Evolutionary conservation across 1,284 basidiomycete species (phyloP).

Genomic region (Spongispora temasekensis): DNA sequence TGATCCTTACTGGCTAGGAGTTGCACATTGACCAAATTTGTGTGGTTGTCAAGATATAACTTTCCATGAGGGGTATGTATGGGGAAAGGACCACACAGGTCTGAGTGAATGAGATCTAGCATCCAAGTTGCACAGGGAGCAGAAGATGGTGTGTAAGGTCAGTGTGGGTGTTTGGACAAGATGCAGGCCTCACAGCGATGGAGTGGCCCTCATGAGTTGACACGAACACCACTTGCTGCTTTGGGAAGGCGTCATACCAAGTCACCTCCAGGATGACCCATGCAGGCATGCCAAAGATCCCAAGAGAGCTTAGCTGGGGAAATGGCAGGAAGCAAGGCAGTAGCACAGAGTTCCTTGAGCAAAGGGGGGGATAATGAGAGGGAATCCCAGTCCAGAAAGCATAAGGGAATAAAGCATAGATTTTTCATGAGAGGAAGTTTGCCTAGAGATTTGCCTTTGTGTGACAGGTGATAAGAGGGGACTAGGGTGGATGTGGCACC

Average conservation of each 20-base stretch:
- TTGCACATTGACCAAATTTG: neutral
- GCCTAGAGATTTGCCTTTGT: neutral
- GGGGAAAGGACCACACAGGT: neutral
- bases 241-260: neutral
- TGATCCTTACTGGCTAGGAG: neutral
- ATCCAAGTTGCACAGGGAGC: neutral
- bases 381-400: neutral
- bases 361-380: neutral
- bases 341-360: neutral
- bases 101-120: neutral
- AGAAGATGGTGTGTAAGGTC: neutral
- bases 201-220: neutral
- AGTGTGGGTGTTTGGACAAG: neutral
- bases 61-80: neutral
- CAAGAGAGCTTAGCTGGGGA: neutral
- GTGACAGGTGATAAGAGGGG: neutral
- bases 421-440: neutral
- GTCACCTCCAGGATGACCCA: neutral
- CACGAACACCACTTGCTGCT: neutral
- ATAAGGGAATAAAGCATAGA: neutral
- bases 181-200: neutral
- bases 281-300: neutral
- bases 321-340: neutral
- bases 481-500: too few species aligned
- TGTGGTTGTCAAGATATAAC: neutral